A percentile compares a stretch with the other conserved stretches of the same genome.
Conservation (phyloP, 1,284 basidiomycete species). For the Cutaneotrichosporon dermatis region DNA sequence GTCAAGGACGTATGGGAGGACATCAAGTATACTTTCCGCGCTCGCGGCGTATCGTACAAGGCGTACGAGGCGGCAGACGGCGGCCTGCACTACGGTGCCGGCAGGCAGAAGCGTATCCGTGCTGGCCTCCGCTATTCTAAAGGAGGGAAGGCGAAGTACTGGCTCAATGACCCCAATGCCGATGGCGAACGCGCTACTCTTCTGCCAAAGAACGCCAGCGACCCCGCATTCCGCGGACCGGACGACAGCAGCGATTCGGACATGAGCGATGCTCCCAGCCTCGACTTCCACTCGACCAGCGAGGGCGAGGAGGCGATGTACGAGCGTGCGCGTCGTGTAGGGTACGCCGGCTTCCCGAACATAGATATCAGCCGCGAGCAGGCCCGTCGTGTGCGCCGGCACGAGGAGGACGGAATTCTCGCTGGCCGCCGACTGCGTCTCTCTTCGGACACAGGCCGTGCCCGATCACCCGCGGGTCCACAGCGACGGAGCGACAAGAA, state of each 20-base stretch:
- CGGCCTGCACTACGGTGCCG: slow-evolving; percentile 76
- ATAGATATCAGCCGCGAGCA: slow-evolving; percentile 68
- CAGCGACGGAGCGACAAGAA: slow-evolving; percentile 8
- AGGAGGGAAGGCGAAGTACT: slow-evolving; percentile 83
- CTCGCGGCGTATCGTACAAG: slow-evolving; percentile 89
- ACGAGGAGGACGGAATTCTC: slow-evolving; percentile 48
- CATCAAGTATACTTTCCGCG: slow-evolving; percentile 72
- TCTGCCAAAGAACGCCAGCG: slow-evolving; percentile 55
- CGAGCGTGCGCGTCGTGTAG: slow-evolving; percentile 69
- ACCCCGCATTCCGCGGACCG: slow-evolving; percentile 26
- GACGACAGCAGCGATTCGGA: slow-evolving; percentile 39
- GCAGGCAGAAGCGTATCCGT: slow-evolving; percentile 72
- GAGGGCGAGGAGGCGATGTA: slow-evolving; percentile 56
- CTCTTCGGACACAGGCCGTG: not conserved
- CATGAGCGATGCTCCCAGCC: slow-evolving; percentile 44
- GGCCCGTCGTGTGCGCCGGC: slow-evolving; percentile 31
- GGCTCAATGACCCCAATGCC: slow-evolving; percentile 68
- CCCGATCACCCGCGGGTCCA: not conserved
- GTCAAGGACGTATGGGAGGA: slow-evolving; percentile 84
- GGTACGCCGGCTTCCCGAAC: slow-evolving; percentile 86
- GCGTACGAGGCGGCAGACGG: slow-evolving; percentile 94
- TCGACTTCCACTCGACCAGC: slow-evolving; percentile 41
- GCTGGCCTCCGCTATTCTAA: slow-evolving; percentile 86
- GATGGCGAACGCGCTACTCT: slow-evolving; percentile 60
- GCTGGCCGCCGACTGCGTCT: slow-evolving; percentile 33